These are phyloP conservation scores for Thymus mandschuricus DNA, from an alignment of 257 asterid species.

Conservation along the genomic window DNA sequence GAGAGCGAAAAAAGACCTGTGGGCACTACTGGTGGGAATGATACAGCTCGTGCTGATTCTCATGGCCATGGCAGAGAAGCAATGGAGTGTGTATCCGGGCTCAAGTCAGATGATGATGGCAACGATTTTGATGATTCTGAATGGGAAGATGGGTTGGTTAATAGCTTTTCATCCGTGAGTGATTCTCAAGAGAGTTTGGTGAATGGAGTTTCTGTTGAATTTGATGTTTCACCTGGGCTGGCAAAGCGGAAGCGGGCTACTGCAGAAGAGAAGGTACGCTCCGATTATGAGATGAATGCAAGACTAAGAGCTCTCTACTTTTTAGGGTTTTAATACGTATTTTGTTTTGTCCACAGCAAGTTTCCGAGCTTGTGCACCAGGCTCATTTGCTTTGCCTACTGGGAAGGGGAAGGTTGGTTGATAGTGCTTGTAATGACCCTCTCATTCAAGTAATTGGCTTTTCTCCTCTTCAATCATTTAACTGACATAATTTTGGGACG, in stretches of 20 bases:
- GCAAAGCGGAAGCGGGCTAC: conserved; percentile 80
- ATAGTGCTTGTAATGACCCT: conserved; percentile 80
- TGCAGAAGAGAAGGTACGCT: conserved; percentile 79
- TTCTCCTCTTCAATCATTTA: conserved; percentile 1
- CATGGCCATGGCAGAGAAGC: conserved; percentile 38
- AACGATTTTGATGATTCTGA: conserved; percentile 57
- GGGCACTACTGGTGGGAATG: conserved; percentile 29
- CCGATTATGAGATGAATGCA: not conserved
- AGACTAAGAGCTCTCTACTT: conserved; percentile 2
- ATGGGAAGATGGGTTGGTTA: conserved; percentile 87
- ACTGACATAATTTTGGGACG: conserved; percentile 13
- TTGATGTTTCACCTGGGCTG: conserved; percentile 63
- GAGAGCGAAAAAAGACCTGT: conserved; percentile 32
- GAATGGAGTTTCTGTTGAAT: conserved; percentile 75
- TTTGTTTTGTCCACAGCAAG: conserved; percentile 57
- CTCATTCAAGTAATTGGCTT: conserved; percentile 77
- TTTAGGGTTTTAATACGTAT: conserved; percentile 21
- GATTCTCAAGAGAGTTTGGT: conserved; percentile 43
- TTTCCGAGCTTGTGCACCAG: conserved; percentile 87
- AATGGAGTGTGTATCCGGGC: conserved; percentile 37
- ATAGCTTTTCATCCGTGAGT: conserved; percentile 39
- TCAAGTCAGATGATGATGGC: conserved; percentile 43
- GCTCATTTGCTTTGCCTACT: conserved; percentile 89
- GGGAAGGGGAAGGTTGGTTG: conserved; percentile 90
- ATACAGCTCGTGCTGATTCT: conserved; percentile 38